A percentile compares a stretch with the other conserved stretches of the same genome.
Conservation (phyloP, 345 rosid genomes). For the Linum tenue region DNA sequence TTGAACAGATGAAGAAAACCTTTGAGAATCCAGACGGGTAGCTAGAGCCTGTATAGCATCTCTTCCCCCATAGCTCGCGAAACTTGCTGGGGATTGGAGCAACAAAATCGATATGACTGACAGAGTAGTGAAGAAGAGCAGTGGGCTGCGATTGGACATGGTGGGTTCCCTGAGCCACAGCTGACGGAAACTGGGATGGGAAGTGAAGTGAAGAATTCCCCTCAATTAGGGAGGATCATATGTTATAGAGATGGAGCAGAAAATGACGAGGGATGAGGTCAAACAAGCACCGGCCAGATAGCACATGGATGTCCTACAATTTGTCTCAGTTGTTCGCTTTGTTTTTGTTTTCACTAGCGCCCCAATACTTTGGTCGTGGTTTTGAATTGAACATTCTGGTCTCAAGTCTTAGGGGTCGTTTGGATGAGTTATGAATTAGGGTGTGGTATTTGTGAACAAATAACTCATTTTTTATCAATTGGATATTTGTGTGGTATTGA, state of each 20-base stretch:
- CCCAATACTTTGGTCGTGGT: no score
- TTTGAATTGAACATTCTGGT: no score
- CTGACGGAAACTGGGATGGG: not conserved
- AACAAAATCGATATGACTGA: slow-evolving; percentile 7
- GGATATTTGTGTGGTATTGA: no score
- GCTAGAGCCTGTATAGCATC: slow-evolving; percentile 35
- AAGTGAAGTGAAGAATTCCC: not conserved
- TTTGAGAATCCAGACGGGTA: slow-evolving; percentile 53
- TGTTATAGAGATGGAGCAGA: not conserved
- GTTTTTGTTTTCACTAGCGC: no score
- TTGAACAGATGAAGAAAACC: slow-evolving; percentile 45
- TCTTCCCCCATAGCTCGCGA: slow-evolving; percentile 12
- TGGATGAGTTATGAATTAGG: no score
- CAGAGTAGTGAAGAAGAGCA: slow-evolving; percentile 14
- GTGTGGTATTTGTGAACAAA: no score
- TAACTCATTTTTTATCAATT: no score
- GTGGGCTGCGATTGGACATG: slow-evolving; percentile 2
- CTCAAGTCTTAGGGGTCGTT: no score
- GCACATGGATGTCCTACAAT: no score
- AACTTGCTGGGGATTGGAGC: slow-evolving; percentile 1
- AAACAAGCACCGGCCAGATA: not conserved
- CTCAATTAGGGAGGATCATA: not conserved
- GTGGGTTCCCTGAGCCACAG: not conserved
- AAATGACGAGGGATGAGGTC: not conserved
- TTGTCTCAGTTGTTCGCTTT: no score